Evolutionary conservation across 345 rosid species (phyloP), one percentile per base, ranked within the genome.

Genomic region (Dipteronia sinensis): DNA sequence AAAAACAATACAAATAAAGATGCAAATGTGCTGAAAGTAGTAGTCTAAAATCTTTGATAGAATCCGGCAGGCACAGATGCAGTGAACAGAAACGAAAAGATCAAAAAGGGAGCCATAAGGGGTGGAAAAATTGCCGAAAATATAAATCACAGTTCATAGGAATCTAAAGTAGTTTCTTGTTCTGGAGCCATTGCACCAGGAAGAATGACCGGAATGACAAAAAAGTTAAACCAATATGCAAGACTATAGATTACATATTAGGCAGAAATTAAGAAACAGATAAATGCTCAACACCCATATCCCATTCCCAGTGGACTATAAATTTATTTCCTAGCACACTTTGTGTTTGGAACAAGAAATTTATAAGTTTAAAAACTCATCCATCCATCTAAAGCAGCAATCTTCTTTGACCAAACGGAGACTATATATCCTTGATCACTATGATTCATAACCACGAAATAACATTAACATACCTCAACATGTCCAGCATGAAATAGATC

Each of bases 401-500:
- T 10, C 59, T n/a, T 44, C 20, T 25, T 44, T 8, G 19, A 62
- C 40, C 12, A 40, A 56, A 42, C 8, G 46, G 46, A 42, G 46
- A 42, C 46, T 42, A 42, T 8, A 42, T 42, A 42, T 42, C 46
- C 46, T 42, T 42, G 46, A 42, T 42, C 46, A 34, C 38, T 4
- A 34, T 5, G 38, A 34, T 34, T 34, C 38, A 7, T 42, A 42
- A 42, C 46, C 46, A 9, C 46, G 10, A 42, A 42, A 42, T 31
- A 53, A 22, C 8, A 58, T 15, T 63, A 72, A 72, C 8, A 77
- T 85, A 92, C 94, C 97, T 92, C 94, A 22, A 90, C 93, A 83
- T 90, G 97, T 68, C 97, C 97, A 55, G 97, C 97, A 85, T 90
- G 94, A 80, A 92, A 92, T 75, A 92, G 91, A 86, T 92, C 97